Percentiles rank a stretch among this genome's conserved stretches.
Evolutionary conservation across 306 rosid species (phyloP).

Genomic region (Vigna nakashimae): DNA sequence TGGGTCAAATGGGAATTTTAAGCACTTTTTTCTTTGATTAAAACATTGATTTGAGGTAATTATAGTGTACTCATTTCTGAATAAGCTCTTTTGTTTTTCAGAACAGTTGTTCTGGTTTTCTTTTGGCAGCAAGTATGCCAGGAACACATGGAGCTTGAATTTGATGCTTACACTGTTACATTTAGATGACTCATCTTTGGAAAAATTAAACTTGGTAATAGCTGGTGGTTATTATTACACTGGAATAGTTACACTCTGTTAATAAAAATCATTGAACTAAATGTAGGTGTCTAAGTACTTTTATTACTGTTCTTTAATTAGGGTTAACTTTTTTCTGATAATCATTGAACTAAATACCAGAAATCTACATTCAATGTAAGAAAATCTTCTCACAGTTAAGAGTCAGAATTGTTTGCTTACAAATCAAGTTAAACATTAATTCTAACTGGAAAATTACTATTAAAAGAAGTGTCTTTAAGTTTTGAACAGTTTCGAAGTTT

Average conservation of each 20-base stretch:
- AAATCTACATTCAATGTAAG: background rate
- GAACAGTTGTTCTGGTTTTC: background rate
- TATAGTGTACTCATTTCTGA: background rate
- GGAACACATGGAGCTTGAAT: background rate
- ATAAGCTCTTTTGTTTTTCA: background rate
- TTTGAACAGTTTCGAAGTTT: background rate
- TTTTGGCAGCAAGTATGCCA: background rate
- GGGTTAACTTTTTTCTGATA: background rate
- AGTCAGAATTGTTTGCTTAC: background rate
- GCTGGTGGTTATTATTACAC: background rate
- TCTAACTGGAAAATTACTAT: background rate
- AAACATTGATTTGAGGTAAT: background rate
- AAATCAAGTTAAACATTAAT: background rate
- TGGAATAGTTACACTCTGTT: background rate
- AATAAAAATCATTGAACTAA: background rate
- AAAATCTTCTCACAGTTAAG: background rate
- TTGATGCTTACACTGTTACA: constrained; percentile 3
- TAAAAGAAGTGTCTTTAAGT: background rate
- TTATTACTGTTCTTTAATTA: background rate
- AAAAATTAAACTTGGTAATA: background rate
- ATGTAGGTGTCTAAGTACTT: background rate
- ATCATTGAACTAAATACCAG: background rate
- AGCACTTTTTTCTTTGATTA: constrained; percentile 1
- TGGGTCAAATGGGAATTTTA: background rate
- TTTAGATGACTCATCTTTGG: background rate